Conservation (phyloP, 257 asterid genomes). For the Lavandula angustifolia region DNA sequence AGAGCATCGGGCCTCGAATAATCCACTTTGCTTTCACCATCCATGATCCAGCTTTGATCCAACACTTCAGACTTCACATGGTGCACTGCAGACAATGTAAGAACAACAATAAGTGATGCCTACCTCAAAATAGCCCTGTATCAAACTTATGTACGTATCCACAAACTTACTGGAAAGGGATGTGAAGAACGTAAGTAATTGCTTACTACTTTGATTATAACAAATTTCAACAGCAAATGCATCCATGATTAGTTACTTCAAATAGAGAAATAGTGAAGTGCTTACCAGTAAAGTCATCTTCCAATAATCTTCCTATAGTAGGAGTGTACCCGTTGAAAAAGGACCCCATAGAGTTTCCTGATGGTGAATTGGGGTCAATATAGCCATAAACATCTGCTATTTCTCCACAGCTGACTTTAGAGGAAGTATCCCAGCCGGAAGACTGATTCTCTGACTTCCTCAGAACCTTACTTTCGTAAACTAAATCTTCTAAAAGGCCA, state of each 20-base stretch:
- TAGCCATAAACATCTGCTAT: slow-evolving; percentile 39
- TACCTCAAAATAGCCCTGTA: not conserved
- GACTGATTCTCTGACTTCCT: slow-evolving; percentile 46
- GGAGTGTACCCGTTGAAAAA: slow-evolving; percentile 43
- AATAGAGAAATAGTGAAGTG: too few relatives aligned
- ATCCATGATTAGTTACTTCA: slow-evolving; percentile 3
- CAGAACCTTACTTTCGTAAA: slow-evolving; percentile 54
- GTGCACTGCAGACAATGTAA: slow-evolving; percentile 33
- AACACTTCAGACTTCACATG: slow-evolving; percentile 49
- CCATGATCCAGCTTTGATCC: slow-evolving; percentile 42
- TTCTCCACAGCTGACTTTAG: slow-evolving; percentile 41
- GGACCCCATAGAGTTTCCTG: slow-evolving; percentile 42
- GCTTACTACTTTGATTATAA: slow-evolving; percentile 1
- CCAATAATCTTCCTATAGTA: slow-evolving; percentile 38
- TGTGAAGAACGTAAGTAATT: too few relatives aligned
- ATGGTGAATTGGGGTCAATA: slow-evolving; percentile 43
- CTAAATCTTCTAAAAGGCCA: slow-evolving; percentile 67
- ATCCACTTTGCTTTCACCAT: slow-evolving; percentile 35
- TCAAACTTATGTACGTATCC: not conserved
- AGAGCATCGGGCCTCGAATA: slow-evolving; percentile 45
- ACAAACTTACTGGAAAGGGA: not conserved
- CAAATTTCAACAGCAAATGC: slow-evolving; percentile 6
- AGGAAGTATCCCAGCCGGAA: slow-evolving; percentile 42
- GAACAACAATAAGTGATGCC: not conserved
- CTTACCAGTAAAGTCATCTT: slow-evolving; percentile 42